Base-by-base conservation (phyloP, 495 filamentous ascomycete species). In the Penicillium tannophilum region DNA sequence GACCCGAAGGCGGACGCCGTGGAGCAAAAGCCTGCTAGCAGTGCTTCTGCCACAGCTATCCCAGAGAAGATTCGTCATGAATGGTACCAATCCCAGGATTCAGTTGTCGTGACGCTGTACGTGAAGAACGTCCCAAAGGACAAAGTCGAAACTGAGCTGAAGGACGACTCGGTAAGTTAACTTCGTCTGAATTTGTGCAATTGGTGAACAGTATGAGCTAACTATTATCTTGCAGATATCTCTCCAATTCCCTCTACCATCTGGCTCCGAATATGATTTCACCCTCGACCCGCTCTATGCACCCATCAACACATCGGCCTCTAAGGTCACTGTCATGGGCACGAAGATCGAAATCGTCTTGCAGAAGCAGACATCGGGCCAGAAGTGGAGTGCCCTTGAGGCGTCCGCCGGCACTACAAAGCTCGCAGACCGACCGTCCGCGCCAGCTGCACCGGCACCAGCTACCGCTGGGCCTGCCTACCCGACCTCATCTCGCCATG, bases 291-390 rank as follows among this genome's bases (percentile, higher is more conserved):
- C 90, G 4, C 84, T 96, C 8, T 91, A 77, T 63, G 85, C 83
- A 19, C 63, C 76, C 9, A 85, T 98, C 62, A 82, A 89, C 42
- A 71, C 85, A 0, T 61, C 79, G 9, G 62, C 76, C 19, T 90
- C 84, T 24, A 85, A 78, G 19, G 85, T 76, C 66, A 81, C 81
- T 8, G 83, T 92, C 28, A 87, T 89, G 46, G 77, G 87, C 6
- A 90, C 88, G 50, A 98, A 98, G 72, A 85, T 98, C 53, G 94
- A 98, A 71, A 74, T 98, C 31, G 78, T 78, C 1, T 79, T 98
- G 24, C 78, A 77, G 28, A 98, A 98, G 72, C 71, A 76, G 26
- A 77, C 59, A 0, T 72, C 84, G 0, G 89, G 88, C 3, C 72
- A 84, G 20, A 97, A 93, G 71, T 98, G 94, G 94, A 71, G 76